These are phyloP conservation scores for Cyberlindnera suaveolens DNA, from an alignment of 805 yeast genomes.

Conservation along the genomic window DNA sequence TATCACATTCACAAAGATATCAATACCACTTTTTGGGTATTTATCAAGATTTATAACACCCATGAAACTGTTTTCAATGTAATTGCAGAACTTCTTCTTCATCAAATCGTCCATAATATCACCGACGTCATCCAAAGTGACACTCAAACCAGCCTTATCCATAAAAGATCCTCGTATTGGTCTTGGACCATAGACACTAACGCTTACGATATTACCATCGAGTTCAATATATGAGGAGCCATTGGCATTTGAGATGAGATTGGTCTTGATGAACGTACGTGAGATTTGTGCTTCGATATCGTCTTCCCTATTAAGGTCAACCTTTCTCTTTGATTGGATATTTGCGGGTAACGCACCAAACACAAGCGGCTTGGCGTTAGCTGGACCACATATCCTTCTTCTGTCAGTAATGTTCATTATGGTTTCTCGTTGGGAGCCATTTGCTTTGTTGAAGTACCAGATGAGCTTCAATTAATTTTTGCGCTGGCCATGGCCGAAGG, in stretches of 20 bases:
- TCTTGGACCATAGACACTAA: slow-evolving; percentile 82
- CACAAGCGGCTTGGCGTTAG: slow-evolving; percentile 49
- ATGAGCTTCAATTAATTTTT: too few relatives aligned
- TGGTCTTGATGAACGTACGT: slow-evolving; percentile 51
- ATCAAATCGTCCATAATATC: slow-evolving; percentile 19
- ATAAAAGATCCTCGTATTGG: slow-evolving; percentile 74
- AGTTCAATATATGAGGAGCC: slow-evolving; percentile 81
- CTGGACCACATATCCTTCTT: slow-evolving; percentile 83
- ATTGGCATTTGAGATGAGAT: slow-evolving; percentile 61
- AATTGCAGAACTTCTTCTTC: slow-evolving; percentile 43
- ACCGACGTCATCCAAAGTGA: slow-evolving; percentile 35
- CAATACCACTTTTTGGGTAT: slow-evolving; percentile 89
- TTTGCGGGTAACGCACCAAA: slow-evolving; percentile 27
- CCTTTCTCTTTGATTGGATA: slow-evolving; percentile 4
- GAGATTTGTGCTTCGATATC: slow-evolving; percentile 26
- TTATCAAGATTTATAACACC: slow-evolving; percentile 43
- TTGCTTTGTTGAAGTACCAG: background rate
- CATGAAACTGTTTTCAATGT: slow-evolving; percentile 31
- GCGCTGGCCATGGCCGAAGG: too few relatives aligned
- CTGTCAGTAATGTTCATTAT: slow-evolving; percentile 43
- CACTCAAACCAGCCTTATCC: slow-evolving; percentile 59
- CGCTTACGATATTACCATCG: slow-evolving; percentile 40
- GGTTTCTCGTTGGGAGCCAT: background rate
- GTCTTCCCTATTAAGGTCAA: slow-evolving; percentile 13
- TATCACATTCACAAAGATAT: slow-evolving; percentile 64